Percentiles rank a stretch among this genome's conserved stretches.
Conservation (phyloP, 148 eudicot species). For the Rhododendron mucronatum region DNA sequence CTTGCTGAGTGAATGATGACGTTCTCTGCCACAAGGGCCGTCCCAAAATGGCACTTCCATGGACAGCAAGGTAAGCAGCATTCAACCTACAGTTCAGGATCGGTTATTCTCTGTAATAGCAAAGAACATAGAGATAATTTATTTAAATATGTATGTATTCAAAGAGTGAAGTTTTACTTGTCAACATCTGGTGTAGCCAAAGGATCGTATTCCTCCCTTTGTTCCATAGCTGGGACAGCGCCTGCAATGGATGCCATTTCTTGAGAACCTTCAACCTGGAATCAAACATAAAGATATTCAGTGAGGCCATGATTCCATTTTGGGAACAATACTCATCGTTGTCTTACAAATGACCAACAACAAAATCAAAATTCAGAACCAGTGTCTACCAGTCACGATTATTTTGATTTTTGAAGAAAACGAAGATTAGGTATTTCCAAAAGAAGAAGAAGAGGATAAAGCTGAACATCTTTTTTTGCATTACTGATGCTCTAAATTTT, state of each 20-base stretch:
- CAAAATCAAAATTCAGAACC: background rate
- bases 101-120: background rate
- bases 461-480: background rate
- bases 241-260: conserved; percentile 51
- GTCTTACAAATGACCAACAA: background rate
- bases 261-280: conserved; percentile 69
- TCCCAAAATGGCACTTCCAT: conserved; percentile 82
- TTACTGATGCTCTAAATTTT: background rate
- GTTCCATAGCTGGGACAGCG: conserved; percentile 54
- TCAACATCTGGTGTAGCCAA: conserved; percentile 92
- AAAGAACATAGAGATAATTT: background rate
- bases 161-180: conserved; percentile 39
- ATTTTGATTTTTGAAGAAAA: background rate
- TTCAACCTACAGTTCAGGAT: conserved; percentile 46
- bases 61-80: conserved; percentile 76
- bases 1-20: conserved; percentile 54
- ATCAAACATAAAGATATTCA: background rate
- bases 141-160: background rate
- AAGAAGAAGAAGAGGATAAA: too few species aligned
- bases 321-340: background rate
- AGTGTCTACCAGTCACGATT: background rate
- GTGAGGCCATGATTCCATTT: background rate
- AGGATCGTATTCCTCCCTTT: conserved; percentile 84
- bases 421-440: background rate
- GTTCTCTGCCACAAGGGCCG: conserved; percentile 81